These are phyloP conservation scores for Przewalskia tangutica DNA, from an alignment of 257 asterid species.

Conservation along the genomic window DNA sequence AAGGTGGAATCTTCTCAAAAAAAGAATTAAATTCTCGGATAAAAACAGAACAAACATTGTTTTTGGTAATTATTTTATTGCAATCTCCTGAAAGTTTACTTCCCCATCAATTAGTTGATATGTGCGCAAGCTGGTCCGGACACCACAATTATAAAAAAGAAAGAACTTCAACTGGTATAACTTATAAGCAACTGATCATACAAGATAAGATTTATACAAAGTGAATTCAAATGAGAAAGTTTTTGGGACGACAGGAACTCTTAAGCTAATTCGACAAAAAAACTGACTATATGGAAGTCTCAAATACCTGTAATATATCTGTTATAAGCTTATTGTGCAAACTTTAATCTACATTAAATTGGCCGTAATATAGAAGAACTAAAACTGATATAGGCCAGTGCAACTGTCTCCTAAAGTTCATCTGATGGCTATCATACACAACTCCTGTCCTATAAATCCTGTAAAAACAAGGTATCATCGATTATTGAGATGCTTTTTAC, in stretches of 20 bases:
- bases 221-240: not conserved
- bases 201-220: not conserved
- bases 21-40: not conserved
- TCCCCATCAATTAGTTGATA: not conserved
- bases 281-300: not conserved
- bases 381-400: not conserved
- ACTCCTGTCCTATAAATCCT: not conserved
- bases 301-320: not conserved
- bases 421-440: not conserved
- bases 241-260: not conserved
- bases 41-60: not conserved
- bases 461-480: not conserved
- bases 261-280: not conserved
- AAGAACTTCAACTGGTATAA: no score
- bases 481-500: not conserved
- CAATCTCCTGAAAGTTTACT: not conserved
- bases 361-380: not conserved
- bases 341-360: not conserved
- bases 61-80: not conserved
- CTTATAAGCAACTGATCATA: not conserved
- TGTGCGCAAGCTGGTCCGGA: no score
- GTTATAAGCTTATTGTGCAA: not conserved
- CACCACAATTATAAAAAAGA: no score
- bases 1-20: not conserved
- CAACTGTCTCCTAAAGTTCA: not conserved